Evolutionary conservation across 179 eudicot genomes (phyloP), one percentile per base, ranked within the genome.

Genomic region (Sideroxylon spinosum): DNA sequence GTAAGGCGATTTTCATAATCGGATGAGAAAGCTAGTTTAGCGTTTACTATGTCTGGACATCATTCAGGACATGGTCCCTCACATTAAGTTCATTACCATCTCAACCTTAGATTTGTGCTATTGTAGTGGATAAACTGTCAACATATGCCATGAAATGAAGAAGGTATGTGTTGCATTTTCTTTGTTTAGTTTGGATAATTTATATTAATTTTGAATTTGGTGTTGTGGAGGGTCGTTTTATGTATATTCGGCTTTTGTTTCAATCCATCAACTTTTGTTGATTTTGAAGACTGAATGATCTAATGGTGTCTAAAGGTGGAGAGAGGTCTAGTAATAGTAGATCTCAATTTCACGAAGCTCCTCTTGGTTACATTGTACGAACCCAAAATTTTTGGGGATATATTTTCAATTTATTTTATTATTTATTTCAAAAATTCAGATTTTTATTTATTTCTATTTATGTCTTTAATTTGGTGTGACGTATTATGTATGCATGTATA

Each of bases 221-320:
- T n/a, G n/a, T n/a, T n/a, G n/a, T n/a, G n/a, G n/a, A n/a, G n/a
- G n/a, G n/a, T n/a, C n/a, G n/a, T n/a, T n/a, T n/a, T n/a, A n/a
- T n/a, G n/a, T n/a, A n/a, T n/a, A n/a, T n/a, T n/a, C n/a, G n/a
- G n/a, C n/a, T n/a, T n/a, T n/a, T n/a, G n/a, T n/a, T n/a, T n/a
- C n/a, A n/a, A n/a, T n/a, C n/a, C n/a, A n/a, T n/a, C n/a, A n/a
- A n/a, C n/a, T n/a, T n/a, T n/a, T n/a, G n/a, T n/a, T n/a, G n/a
- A n/a, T n/a, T n/a, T n/a, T n/a, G 73, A 63, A 66, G 73, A 71
- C 69, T 86, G 89, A 83, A 91, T 91, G 93, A 68, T 87, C 87
- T 91, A 79, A 91, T 91, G 95, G 95, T 89, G 78, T 79, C 93
- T 0, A 82, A 81, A 71, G 84, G 89, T 82, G 89, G 89, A 29